phyloP scores from a whole-genome alignment of 1,284 basidiomycete genomes.

The Leccinum proliferum region DNA sequence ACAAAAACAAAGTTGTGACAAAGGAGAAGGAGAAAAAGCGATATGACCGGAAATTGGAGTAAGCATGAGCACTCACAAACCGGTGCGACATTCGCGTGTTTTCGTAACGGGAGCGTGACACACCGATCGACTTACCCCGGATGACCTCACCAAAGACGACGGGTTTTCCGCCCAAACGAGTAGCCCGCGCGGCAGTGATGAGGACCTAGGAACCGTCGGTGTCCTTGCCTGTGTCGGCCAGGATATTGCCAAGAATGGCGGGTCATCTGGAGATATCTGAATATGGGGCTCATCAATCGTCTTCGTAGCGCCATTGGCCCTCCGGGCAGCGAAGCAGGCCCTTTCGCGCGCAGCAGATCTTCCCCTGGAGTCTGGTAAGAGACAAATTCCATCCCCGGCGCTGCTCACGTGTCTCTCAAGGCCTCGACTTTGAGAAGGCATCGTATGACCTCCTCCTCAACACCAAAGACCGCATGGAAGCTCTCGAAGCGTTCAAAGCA shows the following conservation, averaged over 20 bases:
- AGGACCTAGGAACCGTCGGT: too few relatives aligned
- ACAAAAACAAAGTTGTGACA: neutral
- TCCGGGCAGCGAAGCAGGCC: constrained; percentile 86
- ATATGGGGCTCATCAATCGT: neutral
- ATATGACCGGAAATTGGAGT: constrained; percentile 18
- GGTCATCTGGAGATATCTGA: constrained; percentile 12
- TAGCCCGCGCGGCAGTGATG: too few relatives aligned
- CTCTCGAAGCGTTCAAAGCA: constrained; percentile 84
- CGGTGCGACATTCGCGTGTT: constrained; percentile 15
- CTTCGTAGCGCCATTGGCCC: constrained; percentile 74
- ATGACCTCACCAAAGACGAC: too few relatives aligned
- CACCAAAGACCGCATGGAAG: constrained; percentile 79
- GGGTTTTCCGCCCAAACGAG: too few relatives aligned
- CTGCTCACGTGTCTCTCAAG: constrained; percentile 30
- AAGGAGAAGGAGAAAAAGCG: constrained; percentile 3
- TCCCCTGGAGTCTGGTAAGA: constrained; percentile 66
- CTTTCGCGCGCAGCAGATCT: constrained; percentile 79
- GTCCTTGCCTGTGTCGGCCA: constrained; percentile 14
- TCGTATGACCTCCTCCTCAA: constrained; percentile 83
- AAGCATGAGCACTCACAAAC: neutral
- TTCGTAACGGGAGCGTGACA: neutral
- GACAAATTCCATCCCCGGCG: neutral
- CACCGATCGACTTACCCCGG: too few relatives aligned
- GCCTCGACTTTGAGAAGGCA: constrained; percentile 84
- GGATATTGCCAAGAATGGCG: constrained; percentile 69